A percentile compares a stretch with the other conserved stretches of the same genome.
These are phyloP conservation scores for Trichoderma sp. DNA, from an alignment of 2,329 filamentous ascomycete genomes.

Conservation along the genomic window DNA sequence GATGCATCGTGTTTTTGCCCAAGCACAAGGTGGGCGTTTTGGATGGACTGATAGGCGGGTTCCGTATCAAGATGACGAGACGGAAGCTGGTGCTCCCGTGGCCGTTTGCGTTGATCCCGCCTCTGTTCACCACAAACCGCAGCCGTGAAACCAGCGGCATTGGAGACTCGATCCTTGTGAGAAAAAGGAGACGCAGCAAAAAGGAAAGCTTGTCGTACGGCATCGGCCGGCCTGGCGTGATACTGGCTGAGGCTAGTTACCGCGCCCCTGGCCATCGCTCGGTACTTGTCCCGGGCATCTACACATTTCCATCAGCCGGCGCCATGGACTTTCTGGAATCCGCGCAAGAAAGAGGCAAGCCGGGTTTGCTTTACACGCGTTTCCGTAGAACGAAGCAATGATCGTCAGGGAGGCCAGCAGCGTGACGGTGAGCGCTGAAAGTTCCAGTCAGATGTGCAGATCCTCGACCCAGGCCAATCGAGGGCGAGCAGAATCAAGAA, in stretches of 20 bases:
- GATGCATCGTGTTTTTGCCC: background rate
- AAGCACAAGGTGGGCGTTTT: background rate
- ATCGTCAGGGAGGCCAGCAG: slow-evolving; percentile 25
- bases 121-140: slow-evolving; percentile 10
- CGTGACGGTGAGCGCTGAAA: background rate
- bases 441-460: slow-evolving; percentile 21
- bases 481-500: background rate
- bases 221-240: background rate
- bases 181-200: slow-evolving; percentile 5
- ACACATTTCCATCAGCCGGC: background rate
- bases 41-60: background rate
- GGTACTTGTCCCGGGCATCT: background rate
- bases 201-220: background rate
- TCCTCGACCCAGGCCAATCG: slow-evolving; percentile 8
- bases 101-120: slow-evolving; percentile 11
- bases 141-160: slow-evolving; percentile 8
- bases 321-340: background rate
- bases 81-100: background rate
- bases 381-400: slow-evolving; percentile 6
- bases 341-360: slow-evolving; percentile 6
- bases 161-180: background rate
- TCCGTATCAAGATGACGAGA: background rate
- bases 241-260: slow-evolving; percentile 5
- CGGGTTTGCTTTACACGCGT: slow-evolving; percentile 11
- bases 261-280: background rate